Base-by-base conservation (phyloP, 768 basidiomycete species). In the Leucogyrophana mollusca region DNA sequence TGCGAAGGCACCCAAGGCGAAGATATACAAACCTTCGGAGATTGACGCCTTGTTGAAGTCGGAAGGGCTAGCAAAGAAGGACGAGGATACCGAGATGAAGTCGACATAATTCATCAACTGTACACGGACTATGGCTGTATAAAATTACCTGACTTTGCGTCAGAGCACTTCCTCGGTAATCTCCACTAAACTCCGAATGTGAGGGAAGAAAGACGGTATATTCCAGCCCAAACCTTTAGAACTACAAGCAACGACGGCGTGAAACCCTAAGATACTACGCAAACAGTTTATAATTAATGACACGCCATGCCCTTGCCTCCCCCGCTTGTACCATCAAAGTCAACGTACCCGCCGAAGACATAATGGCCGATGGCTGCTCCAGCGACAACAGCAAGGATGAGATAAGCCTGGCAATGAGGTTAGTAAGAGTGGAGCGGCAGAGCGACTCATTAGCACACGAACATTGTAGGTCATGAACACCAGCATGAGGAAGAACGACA, bases 381-480 rank as follows among this genome's bases (percentile, higher is more conserved):
- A 0, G 84, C 50, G 20, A 94, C 85, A 40, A 90, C 86, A 2
- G 94, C 82, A 22, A 78, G 59, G 58, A 95, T 90, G 25, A 95
- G 82, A 56, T 93, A 95, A 25, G 87, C 91, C 91, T 94, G 54
- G 2, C 37, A 24, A 14, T 9, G 22, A 40, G 17, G 35, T 14
- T 41, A 42, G 36, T 45, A 6, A 48, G 33, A n/a, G n/a, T n/a
- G n/a, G n/a, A n/a, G n/a, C n/a, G n/a, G n/a, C n/a, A n/a, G n/a
- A n/a, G n/a, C n/a, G n/a, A n/a, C n/a, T n/a, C n/a, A n/a, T n/a
- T n/a, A n/a, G n/a, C n/a, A n/a, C n/a, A 70, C 88, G 58, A 48
- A 92, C 90, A 54, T 96, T 96, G 70, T 94, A 96, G 4, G 93
- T 95, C 93, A 96, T 95, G 67, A 92, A 94, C 33, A 95, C 83